phyloP scores from a whole-genome alignment of 805 yeast species.

The Kuraishia capsulata region DNA sequence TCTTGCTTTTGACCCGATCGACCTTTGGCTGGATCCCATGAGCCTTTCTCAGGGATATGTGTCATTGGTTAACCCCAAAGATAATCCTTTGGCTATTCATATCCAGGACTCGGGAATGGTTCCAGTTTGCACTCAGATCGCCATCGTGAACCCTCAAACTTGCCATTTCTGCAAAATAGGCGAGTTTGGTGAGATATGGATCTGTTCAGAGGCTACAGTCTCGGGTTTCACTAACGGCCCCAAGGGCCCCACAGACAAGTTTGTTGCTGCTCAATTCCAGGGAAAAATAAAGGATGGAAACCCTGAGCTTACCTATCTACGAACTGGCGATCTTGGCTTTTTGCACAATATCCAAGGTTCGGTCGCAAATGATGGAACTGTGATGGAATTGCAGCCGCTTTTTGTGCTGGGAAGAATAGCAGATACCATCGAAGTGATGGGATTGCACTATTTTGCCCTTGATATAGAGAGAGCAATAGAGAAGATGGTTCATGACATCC shows the following conservation, averaged over 20 bases:
- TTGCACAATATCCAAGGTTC: constrained; percentile 58
- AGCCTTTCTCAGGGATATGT: constrained; percentile 87
- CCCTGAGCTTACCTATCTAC: constrained; percentile 52
- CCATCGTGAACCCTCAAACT: constrained; percentile 94
- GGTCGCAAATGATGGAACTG: constrained; percentile 13
- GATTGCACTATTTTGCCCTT: constrained; percentile 81
- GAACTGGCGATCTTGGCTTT: constrained; percentile 95
- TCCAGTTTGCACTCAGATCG: constrained; percentile 87
- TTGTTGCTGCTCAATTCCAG: constrained; percentile 44
- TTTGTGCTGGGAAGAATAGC: constrained; percentile 79
- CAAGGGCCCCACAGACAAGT: constrained; percentile 27
- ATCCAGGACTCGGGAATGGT: constrained; percentile 95
- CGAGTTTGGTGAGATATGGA: constrained; percentile 97
- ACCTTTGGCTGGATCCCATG: constrained; percentile 76
- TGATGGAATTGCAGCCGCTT: constrained; percentile 57
- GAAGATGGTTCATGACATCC: constrained; percentile 33
- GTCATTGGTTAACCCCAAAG: constrained; percentile 67
- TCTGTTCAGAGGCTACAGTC: constrained; percentile 78
- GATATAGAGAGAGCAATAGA: constrained; percentile 73
- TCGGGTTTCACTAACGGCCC: constrained; percentile 44
- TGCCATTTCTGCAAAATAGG: constrained; percentile 70
- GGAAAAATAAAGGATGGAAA: constrained; percentile 62
- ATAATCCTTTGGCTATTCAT: constrained; percentile 58
- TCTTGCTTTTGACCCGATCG: constrained; percentile 81
- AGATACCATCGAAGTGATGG: constrained; percentile 85